Percentiles rank a stretch among this genome's conserved stretches.
phyloP scores from a whole-genome alignment of 2,329 filamentous ascomycete genomes.

The Pestalotiopsis sp. region DNA sequence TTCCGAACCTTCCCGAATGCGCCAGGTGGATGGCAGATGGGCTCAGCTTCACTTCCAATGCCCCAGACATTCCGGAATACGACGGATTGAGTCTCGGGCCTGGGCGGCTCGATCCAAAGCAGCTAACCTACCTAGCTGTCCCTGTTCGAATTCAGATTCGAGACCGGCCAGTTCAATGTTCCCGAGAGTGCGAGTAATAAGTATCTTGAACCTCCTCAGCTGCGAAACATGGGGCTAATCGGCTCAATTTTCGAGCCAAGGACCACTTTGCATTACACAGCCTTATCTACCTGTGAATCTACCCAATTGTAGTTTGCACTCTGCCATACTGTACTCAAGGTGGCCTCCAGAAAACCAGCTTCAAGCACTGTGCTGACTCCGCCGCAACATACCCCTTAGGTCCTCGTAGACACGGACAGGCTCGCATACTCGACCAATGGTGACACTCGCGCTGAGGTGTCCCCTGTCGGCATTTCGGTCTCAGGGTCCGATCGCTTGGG shows the following conservation, averaged over 20 bases:
- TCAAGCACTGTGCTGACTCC: neutral
- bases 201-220: neutral
- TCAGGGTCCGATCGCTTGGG: neutral
- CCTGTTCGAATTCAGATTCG: neutral
- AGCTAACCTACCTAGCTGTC: too few species aligned
- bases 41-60: too few species aligned
- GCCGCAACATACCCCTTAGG: neutral
- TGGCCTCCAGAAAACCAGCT: neutral
- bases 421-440: neutral
- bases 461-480: constrained; percentile 9
- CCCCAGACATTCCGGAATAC: too few species aligned
- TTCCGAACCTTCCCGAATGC: too few species aligned
- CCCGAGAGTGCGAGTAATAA: neutral
- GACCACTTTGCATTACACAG: neutral
- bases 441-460: neutral
- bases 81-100: too few species aligned
- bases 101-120: too few species aligned
- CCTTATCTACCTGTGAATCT: neutral
- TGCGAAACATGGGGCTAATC: neutral
- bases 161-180: neutral
- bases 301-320: neutral
- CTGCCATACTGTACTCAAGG: neutral
- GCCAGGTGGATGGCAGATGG: too few species aligned
- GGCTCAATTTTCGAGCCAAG: neutral
- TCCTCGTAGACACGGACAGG: neutral